phyloP scores from a whole-genome alignment of 2,329 filamentous ascomycete species.

The Fusarium nodosum region DNA sequence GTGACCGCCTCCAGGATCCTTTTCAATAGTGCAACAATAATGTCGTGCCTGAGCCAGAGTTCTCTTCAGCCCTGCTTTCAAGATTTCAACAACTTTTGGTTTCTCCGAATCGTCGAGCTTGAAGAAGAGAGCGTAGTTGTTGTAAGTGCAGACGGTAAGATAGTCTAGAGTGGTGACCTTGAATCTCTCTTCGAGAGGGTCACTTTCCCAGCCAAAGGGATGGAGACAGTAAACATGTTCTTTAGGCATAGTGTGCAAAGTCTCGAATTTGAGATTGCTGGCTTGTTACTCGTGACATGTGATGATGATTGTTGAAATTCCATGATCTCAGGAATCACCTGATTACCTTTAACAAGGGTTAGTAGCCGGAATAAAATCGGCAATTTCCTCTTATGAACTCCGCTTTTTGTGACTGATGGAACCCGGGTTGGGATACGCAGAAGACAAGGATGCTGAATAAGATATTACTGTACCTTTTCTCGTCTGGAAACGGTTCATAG shows the following conservation, averaged over 20 bases:
- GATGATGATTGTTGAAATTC: too few relatives aligned
- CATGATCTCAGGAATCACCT: too few relatives aligned
- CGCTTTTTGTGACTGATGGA: too few relatives aligned
- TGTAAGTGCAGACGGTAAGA: conserved; percentile 52
- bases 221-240: conserved; percentile 50
- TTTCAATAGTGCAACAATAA: conserved; percentile 57
- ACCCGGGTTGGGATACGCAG: background rate
- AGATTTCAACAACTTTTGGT: conserved; percentile 36
- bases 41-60: conserved; percentile 57
- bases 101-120: conserved; percentile 53
- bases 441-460: too few relatives aligned
- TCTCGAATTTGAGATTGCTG: background rate
- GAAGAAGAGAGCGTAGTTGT: conserved; percentile 59
- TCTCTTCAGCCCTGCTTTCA: conserved; percentile 55
- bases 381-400: background rate
- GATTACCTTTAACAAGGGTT: background rate
- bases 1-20: conserved; percentile 53
- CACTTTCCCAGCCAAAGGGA: conserved; percentile 55
- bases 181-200: conserved; percentile 55
- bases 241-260: conserved; percentile 46
- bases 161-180: conserved; percentile 57
- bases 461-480: background rate
- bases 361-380: accelerated
- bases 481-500: background rate
- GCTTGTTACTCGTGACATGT: background rate